Evolutionary conservation across 2,329 filamentous ascomycete species (phyloP).

Genomic region (Talaromyces sp.): DNA sequence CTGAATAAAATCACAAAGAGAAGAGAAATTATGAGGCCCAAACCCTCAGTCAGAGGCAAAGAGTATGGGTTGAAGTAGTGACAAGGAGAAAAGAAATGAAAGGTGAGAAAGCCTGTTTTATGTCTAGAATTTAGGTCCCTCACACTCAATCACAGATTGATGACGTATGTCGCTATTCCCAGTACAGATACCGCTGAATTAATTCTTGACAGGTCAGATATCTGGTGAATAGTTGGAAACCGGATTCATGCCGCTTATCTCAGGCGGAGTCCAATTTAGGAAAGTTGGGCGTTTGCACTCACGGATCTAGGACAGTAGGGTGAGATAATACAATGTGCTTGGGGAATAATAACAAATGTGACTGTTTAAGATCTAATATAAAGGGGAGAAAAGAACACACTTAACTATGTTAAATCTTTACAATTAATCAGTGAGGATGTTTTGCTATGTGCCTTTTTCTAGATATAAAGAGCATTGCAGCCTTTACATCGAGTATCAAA

Average conservation of each 20-base stretch:
- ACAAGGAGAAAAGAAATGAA: background rate
- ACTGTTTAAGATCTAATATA: no score
- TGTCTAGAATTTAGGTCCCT: background rate
- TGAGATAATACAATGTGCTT: background rate
- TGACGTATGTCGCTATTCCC: background rate
- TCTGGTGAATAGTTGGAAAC: background rate
- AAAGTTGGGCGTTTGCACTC: background rate
- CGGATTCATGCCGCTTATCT: background rate
- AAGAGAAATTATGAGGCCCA: background rate
- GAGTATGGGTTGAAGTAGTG: background rate
- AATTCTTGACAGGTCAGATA: background rate
- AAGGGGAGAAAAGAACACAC: background rate
- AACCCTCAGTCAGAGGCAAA: background rate
- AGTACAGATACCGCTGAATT: background rate
- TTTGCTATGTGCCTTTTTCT: background rate
- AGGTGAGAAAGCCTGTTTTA: background rate
- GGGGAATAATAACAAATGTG: background rate
- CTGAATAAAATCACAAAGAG: background rate
- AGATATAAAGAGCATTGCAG: background rate
- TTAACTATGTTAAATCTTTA: background rate
- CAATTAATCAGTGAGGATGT: background rate
- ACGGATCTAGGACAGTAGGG: background rate
- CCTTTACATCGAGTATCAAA: background rate
- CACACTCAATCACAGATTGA: background rate
- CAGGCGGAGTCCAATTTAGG: background rate